A percentile compares a stretch with the other conserved stretches of the same genome.
phyloP scores from a whole-genome alignment of 1,284 basidiomycete species.

The Cutaneotrichosporon cutaneum region DNA sequence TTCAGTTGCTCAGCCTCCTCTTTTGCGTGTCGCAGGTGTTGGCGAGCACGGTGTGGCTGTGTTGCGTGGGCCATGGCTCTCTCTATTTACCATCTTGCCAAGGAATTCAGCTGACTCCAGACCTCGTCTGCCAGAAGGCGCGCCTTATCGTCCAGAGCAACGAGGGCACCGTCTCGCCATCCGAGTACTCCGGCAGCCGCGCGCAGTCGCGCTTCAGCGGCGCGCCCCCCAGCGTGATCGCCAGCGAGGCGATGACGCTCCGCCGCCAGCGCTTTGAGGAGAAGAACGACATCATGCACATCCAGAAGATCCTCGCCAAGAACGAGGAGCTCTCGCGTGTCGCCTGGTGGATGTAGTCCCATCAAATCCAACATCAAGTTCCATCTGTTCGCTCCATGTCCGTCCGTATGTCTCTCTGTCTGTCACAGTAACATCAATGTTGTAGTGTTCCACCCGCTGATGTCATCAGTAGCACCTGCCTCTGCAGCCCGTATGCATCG shows the following conservation, averaged over 20 bases:
- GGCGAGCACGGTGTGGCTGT: no score
- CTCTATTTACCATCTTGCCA: no score
- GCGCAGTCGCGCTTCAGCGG: slow-evolving; percentile 2
- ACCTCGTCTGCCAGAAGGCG: slow-evolving; percentile 48
- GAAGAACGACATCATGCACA: slow-evolving; percentile 35
- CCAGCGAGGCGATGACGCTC: background rate
- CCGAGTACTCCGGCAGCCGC: slow-evolving; percentile 35
- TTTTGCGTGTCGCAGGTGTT: no score
- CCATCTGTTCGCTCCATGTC: background rate
- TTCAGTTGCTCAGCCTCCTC: no score
- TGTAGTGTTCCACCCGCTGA: background rate
- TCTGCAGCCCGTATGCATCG: slow-evolving; percentile 6
- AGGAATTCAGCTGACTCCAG: slow-evolving; percentile 21
- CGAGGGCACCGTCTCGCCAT: slow-evolving; percentile 27
- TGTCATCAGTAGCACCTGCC: slow-evolving; percentile 8
- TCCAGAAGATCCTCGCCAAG: slow-evolving; percentile 39
- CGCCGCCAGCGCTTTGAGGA: slow-evolving; percentile 11
- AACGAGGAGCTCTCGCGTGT: slow-evolving; percentile 41
- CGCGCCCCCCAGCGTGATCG: slow-evolving; percentile 3
- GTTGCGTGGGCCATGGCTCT: no score
- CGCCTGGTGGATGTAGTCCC: slow-evolving; percentile 45
- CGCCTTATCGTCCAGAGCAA: slow-evolving; percentile 42
- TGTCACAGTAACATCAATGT: background rate
- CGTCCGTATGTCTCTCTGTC: no score
- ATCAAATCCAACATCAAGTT: background rate